Evolutionary conservation across 2,329 filamentous ascomycete species (phyloP).

Genomic region (Stagonosporopsis tanaceti): DNA sequence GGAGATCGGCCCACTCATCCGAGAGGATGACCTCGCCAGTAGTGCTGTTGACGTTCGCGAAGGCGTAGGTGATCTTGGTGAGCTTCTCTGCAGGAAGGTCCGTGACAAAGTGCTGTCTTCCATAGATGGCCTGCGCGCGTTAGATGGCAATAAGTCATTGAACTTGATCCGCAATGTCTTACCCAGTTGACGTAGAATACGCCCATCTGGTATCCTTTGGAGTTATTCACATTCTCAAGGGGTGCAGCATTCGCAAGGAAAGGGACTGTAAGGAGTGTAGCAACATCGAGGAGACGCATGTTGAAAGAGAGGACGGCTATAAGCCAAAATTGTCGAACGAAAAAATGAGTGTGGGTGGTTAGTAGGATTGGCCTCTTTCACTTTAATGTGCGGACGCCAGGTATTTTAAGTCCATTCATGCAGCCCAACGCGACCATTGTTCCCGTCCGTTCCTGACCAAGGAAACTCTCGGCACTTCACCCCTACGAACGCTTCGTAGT

Average conservation of each 20-base stretch:
- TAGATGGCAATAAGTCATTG: not conserved
- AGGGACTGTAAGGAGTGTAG: slow-evolving; percentile 29
- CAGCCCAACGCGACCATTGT: not conserved
- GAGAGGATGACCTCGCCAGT: slow-evolving; percentile 69
- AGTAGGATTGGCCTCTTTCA: not conserved
- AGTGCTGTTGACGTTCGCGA: slow-evolving; percentile 83
- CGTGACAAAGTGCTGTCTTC: slow-evolving; percentile 79
- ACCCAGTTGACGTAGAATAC: slow-evolving; percentile 76
- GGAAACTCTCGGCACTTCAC: slow-evolving; percentile 5
- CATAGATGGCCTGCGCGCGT: slow-evolving; percentile 75
- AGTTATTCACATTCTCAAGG: not conserved
- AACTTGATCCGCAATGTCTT: not conserved
- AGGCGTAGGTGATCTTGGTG: slow-evolving; percentile 88
- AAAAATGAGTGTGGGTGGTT: slow-evolving; percentile 11
- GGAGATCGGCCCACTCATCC: slow-evolving; percentile 44
- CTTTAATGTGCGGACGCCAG: not conserved
- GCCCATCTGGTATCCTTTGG: slow-evolving; percentile 64
- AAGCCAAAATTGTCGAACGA: slow-evolving; percentile 15
- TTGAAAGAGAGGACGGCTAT: slow-evolving; percentile 36
- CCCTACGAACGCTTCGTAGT: slow-evolving; percentile 8
- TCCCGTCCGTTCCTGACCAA: slow-evolving; percentile 2
- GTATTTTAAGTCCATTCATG: not conserved
- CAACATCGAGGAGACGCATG: slow-evolving; percentile 31
- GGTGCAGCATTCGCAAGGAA: slow-evolving; percentile 30
- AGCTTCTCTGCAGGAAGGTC: slow-evolving; percentile 81